phyloP scores from a whole-genome alignment of 2,329 filamentous ascomycete species.

The Penicillium sp. region DNA sequence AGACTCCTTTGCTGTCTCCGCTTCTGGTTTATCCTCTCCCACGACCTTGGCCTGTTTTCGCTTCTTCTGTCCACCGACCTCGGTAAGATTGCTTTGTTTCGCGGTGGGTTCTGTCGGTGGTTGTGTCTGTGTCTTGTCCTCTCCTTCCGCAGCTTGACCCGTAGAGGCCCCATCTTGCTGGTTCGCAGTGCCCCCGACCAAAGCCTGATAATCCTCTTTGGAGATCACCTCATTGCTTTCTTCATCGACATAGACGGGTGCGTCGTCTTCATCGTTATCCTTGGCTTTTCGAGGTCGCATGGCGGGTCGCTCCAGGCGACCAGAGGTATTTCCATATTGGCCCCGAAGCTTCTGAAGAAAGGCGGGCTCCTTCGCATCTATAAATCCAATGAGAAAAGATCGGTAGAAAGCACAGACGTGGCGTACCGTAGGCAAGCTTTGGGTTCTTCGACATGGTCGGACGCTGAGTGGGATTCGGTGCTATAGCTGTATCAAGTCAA shows the following conservation, averaged over 20 bases:
- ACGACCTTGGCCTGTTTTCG: constrained; percentile 44
- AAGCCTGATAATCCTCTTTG: constrained; percentile 44
- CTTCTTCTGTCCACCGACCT: constrained; percentile 43
- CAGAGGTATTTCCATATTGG: constrained; percentile 36
- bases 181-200: constrained; percentile 30
- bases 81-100: constrained; percentile 39
- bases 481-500: constrained; percentile 7
- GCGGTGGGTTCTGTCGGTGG: constrained; percentile 14
- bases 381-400: constrained; percentile 1
- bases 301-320: constrained; percentile 38
- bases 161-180: constrained; percentile 11
- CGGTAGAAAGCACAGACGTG: neutral
- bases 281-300: constrained; percentile 38
- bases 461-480: constrained; percentile 7
- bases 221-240: constrained; percentile 45
- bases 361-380: constrained; percentile 44
- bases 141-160: constrained; percentile 13
- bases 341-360: constrained; percentile 44
- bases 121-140: constrained; percentile 13
- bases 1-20: constrained; percentile 20
- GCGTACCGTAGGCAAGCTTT: constrained; percentile 45
- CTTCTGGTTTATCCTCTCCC: constrained; percentile 32
- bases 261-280: constrained; percentile 42
- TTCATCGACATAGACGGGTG: constrained; percentile 45
- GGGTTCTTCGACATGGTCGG: constrained; percentile 41